Evolutionary conservation across 345 rosid species (phyloP).

Genomic region (Boechera stricta): DNA sequence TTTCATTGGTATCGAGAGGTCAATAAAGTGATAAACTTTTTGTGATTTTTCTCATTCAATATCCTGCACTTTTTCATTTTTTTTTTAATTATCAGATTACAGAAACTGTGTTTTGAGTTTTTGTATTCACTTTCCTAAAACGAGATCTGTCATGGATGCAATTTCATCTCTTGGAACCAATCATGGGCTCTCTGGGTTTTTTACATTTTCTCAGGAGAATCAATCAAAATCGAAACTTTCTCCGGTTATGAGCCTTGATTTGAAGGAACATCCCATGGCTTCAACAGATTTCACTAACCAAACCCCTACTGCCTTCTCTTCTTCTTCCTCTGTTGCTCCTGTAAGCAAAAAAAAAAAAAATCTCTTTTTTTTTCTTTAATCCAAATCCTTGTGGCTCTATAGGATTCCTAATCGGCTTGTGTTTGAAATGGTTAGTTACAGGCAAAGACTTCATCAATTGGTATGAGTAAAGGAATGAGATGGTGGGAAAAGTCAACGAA

Average conservation of each 20-base stretch:
- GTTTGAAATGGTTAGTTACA: conserved; percentile 26
- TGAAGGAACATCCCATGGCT: conserved; percentile 47
- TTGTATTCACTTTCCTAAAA: background rate
- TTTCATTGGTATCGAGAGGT: conserved; percentile 25
- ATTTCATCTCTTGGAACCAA: conserved; percentile 37
- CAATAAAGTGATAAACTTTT: conserved; percentile 31
- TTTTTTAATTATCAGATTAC: no score
- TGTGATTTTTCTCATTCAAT: background rate
- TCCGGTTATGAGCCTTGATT: conserved; percentile 44
- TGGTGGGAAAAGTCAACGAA: conserved; percentile 80
- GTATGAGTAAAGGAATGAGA: conserved; percentile 58
- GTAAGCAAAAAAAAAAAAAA: conserved; percentile 44
- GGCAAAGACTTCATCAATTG: conserved; percentile 52
- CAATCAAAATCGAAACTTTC: conserved; percentile 43
- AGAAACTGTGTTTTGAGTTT: background rate
- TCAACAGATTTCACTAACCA: conserved; percentile 42
- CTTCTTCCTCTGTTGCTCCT: conserved; percentile 36
- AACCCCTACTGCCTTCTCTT: conserved; percentile 39
- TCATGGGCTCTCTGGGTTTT: conserved; percentile 44
- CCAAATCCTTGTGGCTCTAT: conserved; percentile 6
- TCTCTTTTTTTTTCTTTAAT: background rate
- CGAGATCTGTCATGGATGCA: conserved; percentile 29
- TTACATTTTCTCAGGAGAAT: conserved; percentile 20
- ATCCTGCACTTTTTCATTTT: background rate
- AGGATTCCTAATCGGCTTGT: background rate